Percentiles rank a stretch among this genome's conserved stretches.
These are phyloP conservation scores for Brassica rapa DNA, from an alignment of 345 rosid species.

Conservation along the genomic window DNA sequence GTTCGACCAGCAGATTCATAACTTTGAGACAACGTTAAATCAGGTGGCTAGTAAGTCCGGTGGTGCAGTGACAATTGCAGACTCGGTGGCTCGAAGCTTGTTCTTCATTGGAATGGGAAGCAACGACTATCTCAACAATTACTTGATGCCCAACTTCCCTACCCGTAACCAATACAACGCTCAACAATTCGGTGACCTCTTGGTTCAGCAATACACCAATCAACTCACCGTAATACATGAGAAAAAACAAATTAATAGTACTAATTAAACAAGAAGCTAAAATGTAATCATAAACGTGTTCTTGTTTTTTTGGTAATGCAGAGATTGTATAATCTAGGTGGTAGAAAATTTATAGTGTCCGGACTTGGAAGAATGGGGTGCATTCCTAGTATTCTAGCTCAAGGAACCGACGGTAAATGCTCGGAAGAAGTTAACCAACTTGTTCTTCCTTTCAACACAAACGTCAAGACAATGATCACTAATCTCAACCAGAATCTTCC, in stretches of 20 bases:
- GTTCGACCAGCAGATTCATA: conserved; percentile 74
- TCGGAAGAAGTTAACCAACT: conserved; percentile 82
- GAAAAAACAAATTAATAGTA: neutral
- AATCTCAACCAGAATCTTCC: conserved; percentile 69
- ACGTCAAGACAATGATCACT: conserved; percentile 73
- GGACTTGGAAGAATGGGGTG: conserved; percentile 96
- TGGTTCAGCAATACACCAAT: conserved; percentile 62
- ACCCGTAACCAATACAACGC: conserved; percentile 69
- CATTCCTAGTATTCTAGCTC: conserved; percentile 90
- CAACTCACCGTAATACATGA: conserved; percentile 63
- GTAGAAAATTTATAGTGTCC: conserved; percentile 71
- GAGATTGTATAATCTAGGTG: conserved; percentile 82
- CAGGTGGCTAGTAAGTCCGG: conserved; percentile 69
- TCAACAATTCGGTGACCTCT: conserved; percentile 69
- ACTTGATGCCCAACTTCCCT: conserved; percentile 90
- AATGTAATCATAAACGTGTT: neutral
- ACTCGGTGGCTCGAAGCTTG: conserved; percentile 56
- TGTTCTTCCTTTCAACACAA: conserved; percentile 72
- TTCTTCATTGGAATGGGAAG: conserved; percentile 97
- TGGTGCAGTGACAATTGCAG: conserved; percentile 58
- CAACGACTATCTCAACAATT: conserved; percentile 94
- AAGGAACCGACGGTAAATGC: conserved; percentile 61
- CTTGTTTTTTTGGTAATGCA: conserved; percentile 19
- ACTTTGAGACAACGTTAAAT: conserved; percentile 74
- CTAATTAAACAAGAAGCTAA: neutral